Evolutionary conservation across 257 asterid genomes (phyloP).

Genomic region (Lavandula angustifolia): DNA sequence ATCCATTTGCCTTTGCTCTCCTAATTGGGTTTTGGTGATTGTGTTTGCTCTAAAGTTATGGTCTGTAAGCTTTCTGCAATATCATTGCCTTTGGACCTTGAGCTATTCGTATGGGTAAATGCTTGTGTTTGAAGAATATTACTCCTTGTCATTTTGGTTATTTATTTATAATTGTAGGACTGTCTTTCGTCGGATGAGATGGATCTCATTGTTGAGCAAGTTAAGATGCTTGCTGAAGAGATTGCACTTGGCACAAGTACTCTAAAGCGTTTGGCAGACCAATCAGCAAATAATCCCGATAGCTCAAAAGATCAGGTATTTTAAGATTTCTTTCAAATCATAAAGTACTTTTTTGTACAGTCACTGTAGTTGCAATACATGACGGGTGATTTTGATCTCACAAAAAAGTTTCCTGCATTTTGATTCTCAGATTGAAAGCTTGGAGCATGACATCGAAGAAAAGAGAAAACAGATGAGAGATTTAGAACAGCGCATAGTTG

Average conservation of each 20-base stretch:
- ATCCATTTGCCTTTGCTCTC: conserved; percentile 12
- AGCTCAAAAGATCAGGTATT: conserved; percentile 69
- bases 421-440: conserved; percentile 65
- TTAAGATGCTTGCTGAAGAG: conserved; percentile 96
- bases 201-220: conserved; percentile 95
- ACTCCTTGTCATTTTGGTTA: conserved; percentile 23
- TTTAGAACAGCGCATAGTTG: conserved; percentile 80
- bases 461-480: conserved; percentile 79
- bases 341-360: conserved; percentile 32
- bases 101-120: not conserved
- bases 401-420: conserved; percentile 36
- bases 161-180: conserved; percentile 48
- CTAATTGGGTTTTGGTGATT: not conserved
- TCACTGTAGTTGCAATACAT: conserved; percentile 12
- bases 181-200: conserved; percentile 71
- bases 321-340: conserved; percentile 2
- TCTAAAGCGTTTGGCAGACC: conserved; percentile 81
- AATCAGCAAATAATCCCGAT: conserved; percentile 76
- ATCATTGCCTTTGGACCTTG: conserved; percentile 6
- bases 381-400: conserved; percentile 32
- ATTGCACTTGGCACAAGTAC: conserved; percentile 89
- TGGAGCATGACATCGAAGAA: conserved; percentile 83
- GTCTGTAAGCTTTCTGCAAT: not conserved
- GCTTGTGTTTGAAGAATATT: conserved; percentile 12
- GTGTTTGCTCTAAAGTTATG: conserved; percentile 14